Evolutionary conservation across 163 green algal species (phyloP), one percentile per base, ranked within the genome.

Genomic region (Trebouxia gelatinosa): DNA sequence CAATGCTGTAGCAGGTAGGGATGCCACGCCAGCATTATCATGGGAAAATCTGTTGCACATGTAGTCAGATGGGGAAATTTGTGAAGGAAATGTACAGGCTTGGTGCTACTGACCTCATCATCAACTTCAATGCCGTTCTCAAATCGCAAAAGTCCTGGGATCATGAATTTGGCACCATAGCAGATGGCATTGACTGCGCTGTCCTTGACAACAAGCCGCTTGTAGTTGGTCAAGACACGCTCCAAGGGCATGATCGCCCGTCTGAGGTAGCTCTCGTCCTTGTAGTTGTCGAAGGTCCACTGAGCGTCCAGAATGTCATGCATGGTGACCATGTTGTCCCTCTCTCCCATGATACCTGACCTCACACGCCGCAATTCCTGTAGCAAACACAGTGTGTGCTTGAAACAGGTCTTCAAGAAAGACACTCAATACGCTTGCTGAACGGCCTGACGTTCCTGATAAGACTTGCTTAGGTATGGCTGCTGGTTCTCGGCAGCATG

Each of bases 141-240:
- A 83, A 93, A 98, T 66, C 94, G 86, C 78, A 99, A 87, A 77
- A 99, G 84, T 23, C 96, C 96, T 0, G 95, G 89, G 59, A 99
- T 91, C 96, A 99, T 99, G 62, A 99, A 89, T 87, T 99, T 99
- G 71, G 96, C 96, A 39, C 96, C 96, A 80, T 99, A 99, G 91
- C 96, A 99, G 77, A 99, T 90, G 26, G 96, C 96, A 80, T 99
- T 99, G 34, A 99, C 90, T 1, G 96, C 95, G 28, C 78, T 92
- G 89, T 99, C 96, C 88, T 99, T 99, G 39, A 99, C 91, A 54
- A 99, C 96, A 28, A 97, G 59, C 21, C 96, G 89, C 88, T 99
- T 99, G 89, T 94, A 98, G 76, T 84, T 95, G 34, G 90, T 98
- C 3, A 99, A 90, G 83, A 99, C 86, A 32, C 92, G 84, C 89